Evolutionary conservation across 176 grass and related monocot genomes (phyloP).

Genomic region (Rhipidocladum racemiflorum): DNA sequence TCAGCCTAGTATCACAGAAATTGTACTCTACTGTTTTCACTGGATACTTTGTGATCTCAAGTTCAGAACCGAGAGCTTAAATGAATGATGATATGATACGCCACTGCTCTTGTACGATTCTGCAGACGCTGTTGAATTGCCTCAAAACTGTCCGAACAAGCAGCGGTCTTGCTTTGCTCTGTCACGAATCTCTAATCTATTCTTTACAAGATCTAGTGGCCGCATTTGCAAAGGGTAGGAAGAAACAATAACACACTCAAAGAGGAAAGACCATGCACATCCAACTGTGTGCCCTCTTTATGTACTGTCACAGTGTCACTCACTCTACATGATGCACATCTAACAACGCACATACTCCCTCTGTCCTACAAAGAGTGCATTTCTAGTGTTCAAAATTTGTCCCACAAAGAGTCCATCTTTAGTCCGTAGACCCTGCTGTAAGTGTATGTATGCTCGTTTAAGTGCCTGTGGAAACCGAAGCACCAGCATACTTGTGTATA

Average conservation of each 20-base stretch:
- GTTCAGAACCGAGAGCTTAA: background rate
- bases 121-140: background rate
- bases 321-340: background rate
- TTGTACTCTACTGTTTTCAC: slow-evolving; percentile 4
- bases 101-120: background rate
- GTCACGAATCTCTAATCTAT: slow-evolving; percentile 31
- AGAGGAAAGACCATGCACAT: background rate
- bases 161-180: slow-evolving; percentile 31
- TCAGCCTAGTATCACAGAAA: slow-evolving; percentile 34
- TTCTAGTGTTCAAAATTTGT: no score
- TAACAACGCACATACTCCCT: background rate
- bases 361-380: no score
- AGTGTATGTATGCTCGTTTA: no score
- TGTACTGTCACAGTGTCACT: background rate
- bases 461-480: no score
- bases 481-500: no score
- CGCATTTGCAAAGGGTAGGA: slow-evolving; percentile 8
- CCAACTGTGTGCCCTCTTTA: background rate
- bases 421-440: no score
- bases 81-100: background rate
- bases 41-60: slow-evolving; percentile 14
- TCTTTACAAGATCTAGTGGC: slow-evolving; percentile 8
- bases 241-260: background rate
- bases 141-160: slow-evolving; percentile 14
- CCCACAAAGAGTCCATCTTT: no score